Evolutionary conservation across 2,329 filamentous ascomycete species (phyloP).

Genomic region (Aspergillus sp.): DNA sequence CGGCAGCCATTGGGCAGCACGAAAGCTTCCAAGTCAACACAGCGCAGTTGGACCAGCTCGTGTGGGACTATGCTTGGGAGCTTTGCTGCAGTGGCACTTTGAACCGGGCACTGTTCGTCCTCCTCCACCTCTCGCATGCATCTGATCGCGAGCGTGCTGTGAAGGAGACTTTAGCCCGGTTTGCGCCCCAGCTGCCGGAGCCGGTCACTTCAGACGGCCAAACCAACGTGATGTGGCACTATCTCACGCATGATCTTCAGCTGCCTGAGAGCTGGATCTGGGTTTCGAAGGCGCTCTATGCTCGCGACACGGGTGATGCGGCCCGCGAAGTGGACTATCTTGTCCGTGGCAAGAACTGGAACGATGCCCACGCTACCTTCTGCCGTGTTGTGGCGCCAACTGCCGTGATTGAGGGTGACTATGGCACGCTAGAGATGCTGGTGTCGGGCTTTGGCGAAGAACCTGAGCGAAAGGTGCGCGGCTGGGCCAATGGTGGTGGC

Average conservation of each 20-base stretch:
- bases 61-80: slow-evolving; percentile 61
- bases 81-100: slow-evolving; percentile 61
- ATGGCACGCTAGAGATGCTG: slow-evolving; percentile 66
- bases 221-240: slow-evolving; percentile 53
- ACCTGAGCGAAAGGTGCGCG: slow-evolving; percentile 62
- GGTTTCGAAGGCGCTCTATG: slow-evolving; percentile 81
- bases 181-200: slow-evolving; percentile 66
- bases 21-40: slow-evolving; percentile 55
- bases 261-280: slow-evolving; percentile 81
- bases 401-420: slow-evolving; percentile 80
- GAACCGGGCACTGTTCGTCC: slow-evolving; percentile 72
- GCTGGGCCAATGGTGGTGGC: slow-evolving; percentile 78
- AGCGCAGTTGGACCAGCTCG: slow-evolving; percentile 66
- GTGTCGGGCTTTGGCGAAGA: slow-evolving; percentile 69
- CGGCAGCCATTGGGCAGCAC: slow-evolving; percentile 47
- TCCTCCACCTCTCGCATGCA: slow-evolving; percentile 70
- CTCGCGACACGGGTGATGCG: slow-evolving; percentile 71
- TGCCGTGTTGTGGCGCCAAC: slow-evolving; percentile 77
- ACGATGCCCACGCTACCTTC: slow-evolving; percentile 83
- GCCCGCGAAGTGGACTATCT: slow-evolving; percentile 75
- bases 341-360: slow-evolving; percentile 71
- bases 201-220: slow-evolving; percentile 53
- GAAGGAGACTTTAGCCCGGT: slow-evolving; percentile 72
- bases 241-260: slow-evolving; percentile 64
- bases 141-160: slow-evolving; percentile 66